A percentile compares a stretch with the other conserved stretches of the same genome.
phyloP scores from a whole-genome alignment of 495 filamentous ascomycete genomes.

The Aspergillus carlsbadensis region DNA sequence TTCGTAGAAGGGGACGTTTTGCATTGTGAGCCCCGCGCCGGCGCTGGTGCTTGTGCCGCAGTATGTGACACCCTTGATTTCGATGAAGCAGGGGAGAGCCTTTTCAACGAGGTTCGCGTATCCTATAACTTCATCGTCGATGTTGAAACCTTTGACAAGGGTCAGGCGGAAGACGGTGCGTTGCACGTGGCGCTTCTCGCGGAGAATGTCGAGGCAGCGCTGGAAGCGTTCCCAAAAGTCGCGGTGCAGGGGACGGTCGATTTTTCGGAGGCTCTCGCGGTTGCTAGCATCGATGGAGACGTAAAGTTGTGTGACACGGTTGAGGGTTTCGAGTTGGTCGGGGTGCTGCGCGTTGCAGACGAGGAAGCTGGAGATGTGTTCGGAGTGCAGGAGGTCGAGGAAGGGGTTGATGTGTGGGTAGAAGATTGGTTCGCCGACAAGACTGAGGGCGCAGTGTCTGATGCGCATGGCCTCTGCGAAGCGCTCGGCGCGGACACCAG shows the following conservation, averaged over 20 bases:
- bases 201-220: conserved; percentile 83
- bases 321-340: conserved; percentile 76
- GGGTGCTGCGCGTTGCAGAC: conserved; percentile 99
- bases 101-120: conserved; percentile 86
- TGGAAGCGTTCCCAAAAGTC: conserved; percentile 98
- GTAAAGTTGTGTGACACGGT: conserved; percentile 89
- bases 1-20: conserved; percentile 92
- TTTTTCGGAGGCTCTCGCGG: conserved; percentile 77
- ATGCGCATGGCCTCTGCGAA: conserved; percentile 93
- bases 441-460: conserved; percentile 82
- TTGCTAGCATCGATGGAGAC: conserved; percentile 94
- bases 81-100: conserved; percentile 84
- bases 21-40: conserved; percentile 84
- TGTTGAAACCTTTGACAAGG: conserved; percentile 93
- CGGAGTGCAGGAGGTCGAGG: conserved; percentile 72
- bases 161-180: conserved; percentile 95
- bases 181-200: conserved; percentile 75
- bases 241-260: conserved; percentile 88
- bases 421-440: conserved; percentile 96
- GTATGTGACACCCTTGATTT: conserved; percentile 96
- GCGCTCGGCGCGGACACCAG: conserved; percentile 85
- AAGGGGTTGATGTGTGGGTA: conserved; percentile 97
- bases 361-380: conserved; percentile 89
- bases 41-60: conserved; percentile 83
- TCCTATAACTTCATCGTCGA: conserved; percentile 87